These are phyloP conservation scores for Candida caryicola DNA, from an alignment of 805 yeast species.

Conservation along the genomic window DNA sequence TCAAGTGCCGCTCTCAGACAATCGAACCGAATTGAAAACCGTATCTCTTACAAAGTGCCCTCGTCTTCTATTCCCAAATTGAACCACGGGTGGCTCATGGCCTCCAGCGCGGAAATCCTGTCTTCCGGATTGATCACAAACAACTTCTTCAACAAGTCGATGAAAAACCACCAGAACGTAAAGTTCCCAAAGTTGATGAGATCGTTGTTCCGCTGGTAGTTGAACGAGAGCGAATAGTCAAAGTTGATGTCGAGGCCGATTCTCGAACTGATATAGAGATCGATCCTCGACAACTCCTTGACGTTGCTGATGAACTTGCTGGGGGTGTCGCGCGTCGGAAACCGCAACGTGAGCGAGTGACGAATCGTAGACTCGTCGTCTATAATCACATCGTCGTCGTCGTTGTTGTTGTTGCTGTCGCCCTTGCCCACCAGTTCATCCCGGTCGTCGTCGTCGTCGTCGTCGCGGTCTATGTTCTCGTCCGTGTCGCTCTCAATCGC, in stretches of 20 bases:
- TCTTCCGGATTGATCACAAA: slow-evolving; percentile 39
- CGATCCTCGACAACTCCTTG: slow-evolving; percentile 40
- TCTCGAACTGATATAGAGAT: slow-evolving; percentile 41
- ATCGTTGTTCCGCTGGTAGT: slow-evolving; percentile 36
- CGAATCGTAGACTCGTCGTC: slow-evolving; percentile 28
- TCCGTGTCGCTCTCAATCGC: not conserved
- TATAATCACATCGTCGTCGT: slow-evolving; percentile 28
- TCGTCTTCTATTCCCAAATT: slow-evolving; percentile 47
- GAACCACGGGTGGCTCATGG: slow-evolving; percentile 48
- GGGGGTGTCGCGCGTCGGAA: slow-evolving; percentile 40
- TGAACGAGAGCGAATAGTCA: slow-evolving; percentile 37
- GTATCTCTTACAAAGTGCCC: slow-evolving; percentile 26
- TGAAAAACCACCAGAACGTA: slow-evolving; percentile 80
- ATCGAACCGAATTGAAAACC: not conserved
- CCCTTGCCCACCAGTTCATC: not conserved
- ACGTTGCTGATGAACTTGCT: slow-evolving; percentile 39
- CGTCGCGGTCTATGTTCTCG: not conserved
- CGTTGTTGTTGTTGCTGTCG: slow-evolving; percentile 12
- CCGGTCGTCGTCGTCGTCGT: not conserved
- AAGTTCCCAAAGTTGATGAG: slow-evolving; percentile 57
- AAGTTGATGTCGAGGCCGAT: slow-evolving; percentile 40
- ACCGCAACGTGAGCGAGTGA: slow-evolving; percentile 29
- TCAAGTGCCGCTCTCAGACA: too few relatives aligned
- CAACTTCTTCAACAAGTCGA: slow-evolving; percentile 38
- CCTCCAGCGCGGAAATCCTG: slow-evolving; percentile 40